Evolutionary conservation across 2,329 filamentous ascomycete species (phyloP), one percentile per base, ranked within the genome.

Genomic region (Graphiopsis chlorocephala): DNA sequence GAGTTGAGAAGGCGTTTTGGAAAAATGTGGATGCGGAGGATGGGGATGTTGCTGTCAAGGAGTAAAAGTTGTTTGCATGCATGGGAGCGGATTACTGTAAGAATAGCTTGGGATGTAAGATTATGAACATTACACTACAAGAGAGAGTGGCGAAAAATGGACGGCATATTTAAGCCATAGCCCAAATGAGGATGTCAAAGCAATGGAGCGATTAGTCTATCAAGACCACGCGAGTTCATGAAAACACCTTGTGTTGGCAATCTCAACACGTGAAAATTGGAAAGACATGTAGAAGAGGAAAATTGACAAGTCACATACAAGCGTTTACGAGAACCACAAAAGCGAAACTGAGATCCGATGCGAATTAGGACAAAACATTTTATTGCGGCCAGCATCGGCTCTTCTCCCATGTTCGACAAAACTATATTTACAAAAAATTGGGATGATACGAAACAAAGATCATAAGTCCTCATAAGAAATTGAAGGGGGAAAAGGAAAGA

Each of bases 1-100:
- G 84, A 68, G 79, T 94, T 6, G 78, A 79, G 69, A 80, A 79
- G 63, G 80, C 83, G 0, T 79, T 79, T 68, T 72, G 71, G 71
- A 73, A 66, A 59, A 72, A 78, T 68, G 75, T 75, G 23, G 48
- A 47, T 14, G 73, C 77, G 68, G 72, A 65, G 31, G 70, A 72
- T 35, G 61, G 47, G n/a, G 59, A 63, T 29, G 17, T 62, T n/a
- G 48, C 60, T 62, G 25, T 62, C 25, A 62, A 62, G 20, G 60
- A 53, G 45, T 42, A 48, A 57, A 33, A 6, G 23, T 33, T 6
- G n/a, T 48, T 8, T 47, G 26, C 25, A 47, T 47, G 17, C n/a
- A 60, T 48, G 26, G 38, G 29, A 26, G 38, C 38, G 38, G 38
- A 28, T 29, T 29, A 45, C 31, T 58, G 35, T 58, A 58, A 45